Percentiles rank a stretch among this genome's conserved stretches.
phyloP scores from a whole-genome alignment of 1,139 yeast genomes.

The Hansenula anomala region DNA sequence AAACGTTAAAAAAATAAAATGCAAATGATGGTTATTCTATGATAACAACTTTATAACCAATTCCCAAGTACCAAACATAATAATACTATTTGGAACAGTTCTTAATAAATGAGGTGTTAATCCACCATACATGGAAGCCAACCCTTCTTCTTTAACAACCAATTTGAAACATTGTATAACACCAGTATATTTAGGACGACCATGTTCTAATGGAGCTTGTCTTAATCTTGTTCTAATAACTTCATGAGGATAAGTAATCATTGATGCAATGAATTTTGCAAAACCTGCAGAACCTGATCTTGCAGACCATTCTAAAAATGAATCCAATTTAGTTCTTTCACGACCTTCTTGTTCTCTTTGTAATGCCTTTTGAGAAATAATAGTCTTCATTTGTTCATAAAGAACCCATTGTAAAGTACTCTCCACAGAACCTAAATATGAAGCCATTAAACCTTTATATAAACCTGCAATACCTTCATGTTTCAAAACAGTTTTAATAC shows the following conservation, averaged over 20 bases:
- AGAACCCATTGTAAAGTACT: conserved; percentile 95
- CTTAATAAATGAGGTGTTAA: conserved; percentile 93
- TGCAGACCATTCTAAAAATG: conserved; percentile 85
- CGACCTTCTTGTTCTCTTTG: conserved; percentile 39
- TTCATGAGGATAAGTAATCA: conserved; percentile 95
- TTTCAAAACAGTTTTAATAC: conserved; percentile 61
- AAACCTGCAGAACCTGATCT: conserved; percentile 97
- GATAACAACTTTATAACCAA: conserved; percentile 71
- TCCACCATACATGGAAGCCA: conserved; percentile 94
- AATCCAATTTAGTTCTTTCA: conserved; percentile 56
- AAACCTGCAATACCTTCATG: conserved; percentile 79
- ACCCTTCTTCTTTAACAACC: conserved; percentile 85
- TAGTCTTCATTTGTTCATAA: conserved; percentile 86
- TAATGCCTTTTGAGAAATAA: conserved; percentile 57
- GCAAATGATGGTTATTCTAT: conserved; percentile 8
- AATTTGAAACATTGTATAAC: conserved; percentile 80
- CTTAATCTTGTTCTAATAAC: conserved; percentile 93
- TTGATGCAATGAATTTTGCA: conserved; percentile 89
- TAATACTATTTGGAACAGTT: conserved; percentile 96
- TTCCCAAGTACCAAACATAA: conserved; percentile 99
- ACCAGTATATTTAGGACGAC: conserved; percentile 85
- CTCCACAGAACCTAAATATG: conserved; percentile 91
- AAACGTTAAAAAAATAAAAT: not conserved
- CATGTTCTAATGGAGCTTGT: conserved; percentile 84
- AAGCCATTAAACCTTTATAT: conserved; percentile 88